Percentiles rank a stretch among this genome's conserved stretches.
These are phyloP conservation scores for Thalassiosira profunda DNA, from an alignment of 108 stramenopile genomes.

Conservation along the genomic window DNA sequence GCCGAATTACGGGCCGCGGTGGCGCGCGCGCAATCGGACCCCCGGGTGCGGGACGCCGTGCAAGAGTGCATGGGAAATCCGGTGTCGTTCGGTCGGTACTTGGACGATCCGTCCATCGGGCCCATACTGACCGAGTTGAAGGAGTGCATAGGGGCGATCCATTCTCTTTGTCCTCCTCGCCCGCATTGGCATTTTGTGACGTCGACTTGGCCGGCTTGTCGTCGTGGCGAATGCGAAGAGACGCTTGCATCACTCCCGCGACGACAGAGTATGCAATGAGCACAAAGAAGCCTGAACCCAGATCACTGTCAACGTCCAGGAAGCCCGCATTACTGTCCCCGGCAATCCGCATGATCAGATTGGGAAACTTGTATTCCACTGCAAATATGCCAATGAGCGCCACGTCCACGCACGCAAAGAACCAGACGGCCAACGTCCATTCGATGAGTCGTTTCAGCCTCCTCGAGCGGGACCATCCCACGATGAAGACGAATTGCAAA, in stretches of 20 bases:
- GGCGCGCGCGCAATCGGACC: slow-evolving; percentile 36
- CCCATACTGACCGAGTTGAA: slow-evolving; percentile 47
- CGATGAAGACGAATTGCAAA: slow-evolving; percentile 35
- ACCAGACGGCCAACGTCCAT: slow-evolving; percentile 42
- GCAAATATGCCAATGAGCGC: slow-evolving; percentile 48
- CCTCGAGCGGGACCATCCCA: slow-evolving; percentile 12
- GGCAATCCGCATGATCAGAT: slow-evolving; percentile 38
- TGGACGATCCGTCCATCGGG: slow-evolving; percentile 43
- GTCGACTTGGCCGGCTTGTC: background rate
- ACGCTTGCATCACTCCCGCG: slow-evolving; percentile 24
- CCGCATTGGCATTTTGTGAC: slow-evolving; percentile 37
- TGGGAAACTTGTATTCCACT: slow-evolving; percentile 47
- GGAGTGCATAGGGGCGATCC: slow-evolving; percentile 40
- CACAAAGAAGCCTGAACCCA: slow-evolving; percentile 21
- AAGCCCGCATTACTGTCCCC: slow-evolving; percentile 44
- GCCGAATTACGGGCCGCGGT: slow-evolving; percentile 39
- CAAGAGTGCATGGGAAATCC: slow-evolving; percentile 51
- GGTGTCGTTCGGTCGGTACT: slow-evolving; percentile 36
- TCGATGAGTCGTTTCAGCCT: slow-evolving; percentile 22
- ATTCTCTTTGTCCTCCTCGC: slow-evolving; percentile 35
- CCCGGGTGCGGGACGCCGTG: slow-evolving; percentile 44
- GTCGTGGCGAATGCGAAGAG: background rate
- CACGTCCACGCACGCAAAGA: slow-evolving; percentile 51
- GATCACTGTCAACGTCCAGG: slow-evolving; percentile 20
- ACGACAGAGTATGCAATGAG: slow-evolving; percentile 24